A percentile compares a stretch with the other conserved stretches of the same genome.
Conservation (phyloP, 2,329 filamentous ascomycete genomes). For the Trichoderma arundinaceum region DNA sequence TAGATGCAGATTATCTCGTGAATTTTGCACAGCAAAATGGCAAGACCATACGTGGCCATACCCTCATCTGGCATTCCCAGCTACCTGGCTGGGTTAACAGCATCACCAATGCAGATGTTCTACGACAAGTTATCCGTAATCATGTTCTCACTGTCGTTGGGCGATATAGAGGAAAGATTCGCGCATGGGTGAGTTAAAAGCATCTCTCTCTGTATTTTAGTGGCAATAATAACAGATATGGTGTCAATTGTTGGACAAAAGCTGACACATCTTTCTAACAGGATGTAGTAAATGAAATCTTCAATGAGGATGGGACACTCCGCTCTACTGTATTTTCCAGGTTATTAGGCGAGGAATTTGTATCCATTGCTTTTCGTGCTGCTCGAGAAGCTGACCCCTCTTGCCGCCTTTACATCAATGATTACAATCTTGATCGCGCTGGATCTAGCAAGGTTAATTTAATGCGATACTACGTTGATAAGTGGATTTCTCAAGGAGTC, state of each 20-base stretch:
- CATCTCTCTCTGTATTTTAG: too few species aligned
- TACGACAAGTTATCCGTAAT: slow-evolving; percentile 15
- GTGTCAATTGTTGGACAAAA: background rate
- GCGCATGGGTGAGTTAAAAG: slow-evolving; percentile 5
- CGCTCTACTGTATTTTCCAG: slow-evolving; percentile 19
- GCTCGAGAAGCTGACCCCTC: slow-evolving; percentile 14
- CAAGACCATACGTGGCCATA: slow-evolving; percentile 14
- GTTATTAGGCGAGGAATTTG: slow-evolving; percentile 14
- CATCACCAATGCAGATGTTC: slow-evolving; percentile 17
- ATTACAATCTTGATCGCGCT: slow-evolving; percentile 14
- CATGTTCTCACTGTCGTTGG: slow-evolving; percentile 16
- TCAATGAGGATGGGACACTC: slow-evolving; percentile 19
- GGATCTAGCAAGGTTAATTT: slow-evolving; percentile 6
- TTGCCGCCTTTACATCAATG: slow-evolving; percentile 14
- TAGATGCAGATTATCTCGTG: slow-evolving; percentile 19
- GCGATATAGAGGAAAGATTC: slow-evolving; percentile 20
- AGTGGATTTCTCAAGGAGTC: slow-evolving; percentile 23
- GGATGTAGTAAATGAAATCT: slow-evolving; percentile 21
- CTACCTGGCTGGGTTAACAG: slow-evolving; percentile 15
- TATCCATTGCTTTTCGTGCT: slow-evolving; percentile 12
- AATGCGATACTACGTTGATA: slow-evolving; percentile 8
- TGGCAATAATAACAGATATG: background rate
- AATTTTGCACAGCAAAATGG: slow-evolving; percentile 20
- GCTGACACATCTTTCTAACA: background rate
- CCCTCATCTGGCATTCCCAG: slow-evolving; percentile 15